These are phyloP conservation scores for Malassezia brasiliensis DNA, from an alignment of 1,284 basidiomycete genomes.

Conservation along the genomic window DNA sequence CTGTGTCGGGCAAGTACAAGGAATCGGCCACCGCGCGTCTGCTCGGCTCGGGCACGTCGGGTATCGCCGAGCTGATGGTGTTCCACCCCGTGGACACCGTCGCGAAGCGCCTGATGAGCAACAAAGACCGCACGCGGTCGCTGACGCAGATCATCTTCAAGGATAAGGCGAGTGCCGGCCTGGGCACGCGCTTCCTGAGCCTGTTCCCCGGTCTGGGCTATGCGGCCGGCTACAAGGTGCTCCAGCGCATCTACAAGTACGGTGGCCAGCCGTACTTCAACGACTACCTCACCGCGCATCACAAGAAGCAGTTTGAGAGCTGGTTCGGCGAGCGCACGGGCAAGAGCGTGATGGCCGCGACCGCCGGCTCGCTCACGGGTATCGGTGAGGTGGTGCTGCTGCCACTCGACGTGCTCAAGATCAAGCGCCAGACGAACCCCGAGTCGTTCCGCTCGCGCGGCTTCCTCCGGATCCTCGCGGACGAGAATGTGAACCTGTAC, in stretches of 20 bases:
- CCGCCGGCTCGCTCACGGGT: slow-evolving; percentile 58
- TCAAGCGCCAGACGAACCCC: slow-evolving; percentile 61
- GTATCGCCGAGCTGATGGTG: slow-evolving; percentile 77
- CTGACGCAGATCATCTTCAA: slow-evolving; percentile 75
- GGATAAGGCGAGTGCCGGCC: slow-evolving; percentile 62
- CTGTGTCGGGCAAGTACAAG: slow-evolving; percentile 25
- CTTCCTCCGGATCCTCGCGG: slow-evolving; percentile 74
- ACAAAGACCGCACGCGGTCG: slow-evolving; percentile 52
- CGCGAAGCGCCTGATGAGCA: slow-evolving; percentile 94
- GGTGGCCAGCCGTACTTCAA: slow-evolving; percentile 97
- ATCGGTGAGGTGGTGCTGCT: slow-evolving; percentile 94
- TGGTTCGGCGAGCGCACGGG: slow-evolving; percentile 90
- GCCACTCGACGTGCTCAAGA: slow-evolving; percentile 91
- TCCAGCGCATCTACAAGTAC: slow-evolving; percentile 60
- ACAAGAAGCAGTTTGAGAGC: slow-evolving; percentile 66
- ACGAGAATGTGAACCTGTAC: slow-evolving; percentile 82
- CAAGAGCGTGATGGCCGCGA: slow-evolving; percentile 89
- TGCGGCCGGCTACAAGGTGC: slow-evolving; percentile 72
- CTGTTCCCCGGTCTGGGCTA: slow-evolving; percentile 97
- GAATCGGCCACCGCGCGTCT: slow-evolving; percentile 85
- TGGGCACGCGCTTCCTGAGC: slow-evolving; percentile 65
- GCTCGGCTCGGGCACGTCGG: slow-evolving; percentile 69
- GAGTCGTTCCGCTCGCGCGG: slow-evolving; percentile 55
- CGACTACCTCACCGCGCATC: slow-evolving; percentile 71
- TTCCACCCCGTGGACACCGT: slow-evolving; percentile 65